A percentile compares a stretch with the other conserved stretches of the same genome.
These are phyloP conservation scores for Pseudophaeomoniella oleicola DNA, from an alignment of 2,329 filamentous ascomycete species.

Conservation along the genomic window DNA sequence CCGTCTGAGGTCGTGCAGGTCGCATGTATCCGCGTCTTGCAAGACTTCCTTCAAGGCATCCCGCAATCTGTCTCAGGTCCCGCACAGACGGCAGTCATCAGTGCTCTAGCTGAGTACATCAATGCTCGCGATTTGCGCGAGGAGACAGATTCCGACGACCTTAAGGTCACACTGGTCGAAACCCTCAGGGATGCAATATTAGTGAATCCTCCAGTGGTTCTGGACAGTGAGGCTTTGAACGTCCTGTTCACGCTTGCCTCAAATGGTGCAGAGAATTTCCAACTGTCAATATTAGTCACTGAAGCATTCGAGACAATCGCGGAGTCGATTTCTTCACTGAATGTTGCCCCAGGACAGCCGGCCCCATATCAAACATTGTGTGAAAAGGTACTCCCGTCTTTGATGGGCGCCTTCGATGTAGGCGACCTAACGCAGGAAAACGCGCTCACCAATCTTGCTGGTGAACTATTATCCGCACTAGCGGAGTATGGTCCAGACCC, in stretches of 20 bases:
- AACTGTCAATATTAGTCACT: conserved; percentile 71
- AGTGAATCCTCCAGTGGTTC: conserved; percentile 59
- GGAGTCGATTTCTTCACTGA: conserved; percentile 26
- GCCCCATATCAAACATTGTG: conserved; percentile 61
- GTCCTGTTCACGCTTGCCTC: conserved; percentile 81
- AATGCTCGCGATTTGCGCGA: conserved; percentile 57
- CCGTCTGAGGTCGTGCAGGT: conserved; percentile 81
- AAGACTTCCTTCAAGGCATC: conserved; percentile 47
- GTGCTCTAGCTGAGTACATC: conserved; percentile 56
- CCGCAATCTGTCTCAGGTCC: conserved; percentile 34
- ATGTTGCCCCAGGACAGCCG: conserved; percentile 49
- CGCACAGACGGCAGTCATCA: conserved; percentile 47
- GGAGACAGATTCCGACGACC: conserved; percentile 79
- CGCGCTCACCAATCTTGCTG: conserved; percentile 71
- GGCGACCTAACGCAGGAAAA: conserved; percentile 74
- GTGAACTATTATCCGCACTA: conserved; percentile 67
- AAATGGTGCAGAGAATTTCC: conserved; percentile 78
- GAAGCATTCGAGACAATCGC: conserved; percentile 89
- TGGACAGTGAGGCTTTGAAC: conserved; percentile 58
- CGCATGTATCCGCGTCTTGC: conserved; percentile 74
- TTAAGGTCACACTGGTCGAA: conserved; percentile 80
- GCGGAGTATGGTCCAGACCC: conserved; percentile 73
- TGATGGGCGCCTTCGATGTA: conserved; percentile 81
- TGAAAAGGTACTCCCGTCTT: conserved; percentile 68
- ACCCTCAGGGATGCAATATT: conserved; percentile 70